Evolutionary conservation across 805 yeast genomes (phyloP), one percentile per base, ranked within the genome.

Genomic region (Candida fluviatilis): DNA sequence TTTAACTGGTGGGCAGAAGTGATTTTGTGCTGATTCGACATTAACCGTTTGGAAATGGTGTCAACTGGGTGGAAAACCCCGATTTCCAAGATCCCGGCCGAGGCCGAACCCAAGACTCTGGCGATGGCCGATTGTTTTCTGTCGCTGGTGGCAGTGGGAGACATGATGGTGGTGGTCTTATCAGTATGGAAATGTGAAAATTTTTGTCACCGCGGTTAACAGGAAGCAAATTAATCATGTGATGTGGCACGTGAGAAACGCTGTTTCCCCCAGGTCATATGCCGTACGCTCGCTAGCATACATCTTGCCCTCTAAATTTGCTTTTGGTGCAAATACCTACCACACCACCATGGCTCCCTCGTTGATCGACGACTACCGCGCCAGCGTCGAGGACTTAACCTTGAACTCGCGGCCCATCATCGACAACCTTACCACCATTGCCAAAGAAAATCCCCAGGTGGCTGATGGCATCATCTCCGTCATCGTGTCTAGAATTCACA

Each of bases 41-140:
- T 85, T 60, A 85, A 75, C 73, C 99, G 84, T 73, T 93, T 93
- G 49, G 99, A 89, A 57, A 89, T 84, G 36, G 99, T 93, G 68
- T 93, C 99, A 26, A 93, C 96, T 15, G 99, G 99, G 66, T 93
- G 99, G 80, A 93, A 93, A 29, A 93, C 95, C 40, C 84, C 95
- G 51, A 93, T 84, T 68, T 93, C 99, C 56, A 95, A 79, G 59
- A 93, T 86, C 54, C 99, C 99, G 30, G 99, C 99, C 15, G 95
- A 76, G 13, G 98, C 99, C n/a, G 98, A 91, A 34, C 99, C 99
- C 33, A 93, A 73, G 31, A 91, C 82, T 64, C 98, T 80, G 53
- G 99, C 95, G 34, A 71, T 50, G 39, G 87, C 98, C 34, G 95
- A 82, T 67, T 91, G 90, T 62, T 84, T 84, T 73, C 82, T 88